A percentile compares a stretch with the other conserved stretches of the same genome.
Evolutionary conservation across 2,329 filamentous ascomycete species (phyloP).

Genomic region (Trichophyton schoenleinii): DNA sequence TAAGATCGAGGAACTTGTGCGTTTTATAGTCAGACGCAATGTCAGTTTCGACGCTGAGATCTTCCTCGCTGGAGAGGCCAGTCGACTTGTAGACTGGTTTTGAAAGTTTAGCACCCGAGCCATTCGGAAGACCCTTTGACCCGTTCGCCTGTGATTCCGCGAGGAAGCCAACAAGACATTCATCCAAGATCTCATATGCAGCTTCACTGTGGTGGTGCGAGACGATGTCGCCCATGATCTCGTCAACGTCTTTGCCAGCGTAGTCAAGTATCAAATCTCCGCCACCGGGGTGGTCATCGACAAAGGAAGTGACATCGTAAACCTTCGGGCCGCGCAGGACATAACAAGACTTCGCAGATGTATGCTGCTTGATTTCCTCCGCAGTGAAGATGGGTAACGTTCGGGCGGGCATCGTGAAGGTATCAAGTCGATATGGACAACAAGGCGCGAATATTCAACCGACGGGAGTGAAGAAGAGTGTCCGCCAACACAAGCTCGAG

Average conservation of each 20-base stretch:
- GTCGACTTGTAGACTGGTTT: slow-evolving; percentile 44
- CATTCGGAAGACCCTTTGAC: slow-evolving; percentile 30
- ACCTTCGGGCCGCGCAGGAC: slow-evolving; percentile 82
- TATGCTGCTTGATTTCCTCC: slow-evolving; percentile 71
- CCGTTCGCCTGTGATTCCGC: slow-evolving; percentile 15
- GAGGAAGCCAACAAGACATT: slow-evolving; percentile 72
- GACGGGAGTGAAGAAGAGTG: background rate
- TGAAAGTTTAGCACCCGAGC: slow-evolving; percentile 30
- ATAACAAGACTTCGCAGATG: slow-evolving; percentile 72
- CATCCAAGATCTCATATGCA: slow-evolving; percentile 91
- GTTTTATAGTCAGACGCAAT: slow-evolving; percentile 61
- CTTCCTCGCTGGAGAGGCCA: slow-evolving; percentile 79
- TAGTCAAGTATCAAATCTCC: slow-evolving; percentile 79
- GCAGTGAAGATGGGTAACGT: slow-evolving; percentile 72
- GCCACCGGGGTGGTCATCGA: slow-evolving; percentile 83
- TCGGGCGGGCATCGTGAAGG: slow-evolving; percentile 58
- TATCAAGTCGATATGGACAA: background rate
- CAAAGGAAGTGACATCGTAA: slow-evolving; percentile 86
- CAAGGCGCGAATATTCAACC: background rate
- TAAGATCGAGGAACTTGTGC: slow-evolving; percentile 89
- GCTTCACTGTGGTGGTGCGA: slow-evolving; percentile 82
- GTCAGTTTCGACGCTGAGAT: slow-evolving; percentile 79
- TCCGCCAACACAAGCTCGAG: background rate
- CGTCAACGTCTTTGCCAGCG: slow-evolving; percentile 70
- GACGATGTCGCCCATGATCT: slow-evolving; percentile 67